Evolutionary conservation across 495 filamentous ascomycete species (phyloP), one percentile per base, ranked within the genome.

Genomic region (Aspergillus sparsus): DNA sequence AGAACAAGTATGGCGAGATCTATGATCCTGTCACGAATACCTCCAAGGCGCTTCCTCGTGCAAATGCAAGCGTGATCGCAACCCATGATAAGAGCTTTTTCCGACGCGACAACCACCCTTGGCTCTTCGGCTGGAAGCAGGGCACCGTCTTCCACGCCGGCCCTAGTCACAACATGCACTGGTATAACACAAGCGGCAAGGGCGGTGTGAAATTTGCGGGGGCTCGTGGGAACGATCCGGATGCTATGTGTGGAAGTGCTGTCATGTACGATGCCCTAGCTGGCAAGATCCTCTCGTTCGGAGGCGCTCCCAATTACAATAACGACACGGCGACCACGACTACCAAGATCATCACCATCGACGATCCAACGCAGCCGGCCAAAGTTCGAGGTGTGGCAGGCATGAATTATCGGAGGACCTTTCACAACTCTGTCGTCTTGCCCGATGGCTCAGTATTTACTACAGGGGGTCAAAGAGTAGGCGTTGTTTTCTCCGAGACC

Each of bases 61-160:
- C 70, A 74, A 1, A 84, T 86, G 76, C 57, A 87, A 83, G 16
- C 44, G 27, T 5, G 44, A 47, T 21, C 18, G 15, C 10, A 9
- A 47, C 2, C n/a, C 10, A 7, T 47, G 16, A 9, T 16, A 21
- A 9, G 15, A 7, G 63, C 61, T 63, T 73, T 7, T 86, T 74
- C 55, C 73, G 80, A 13, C 58, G 71, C 9, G 83, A 87, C 63
- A 85, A 83, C 58, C 84, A 86, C 62, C 79, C 62, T 44, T 86
- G 83, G 84, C 71, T 87, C n/a, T 87, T 85, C 64, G 82, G 66
- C 10, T 87, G 83, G 80, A 85, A 81, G 58, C 69, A 75, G 44
- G 74, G 70, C 8, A 76, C 63, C 27, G 77, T 85, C 15, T 83
- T 86, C 73, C 83, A 86, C 66, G 83, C 83, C 6, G 84, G 84